A percentile compares a stretch with the other conserved stretches of the same genome.
These are phyloP conservation scores for Nakazawaea populi DNA, from an alignment of 805 yeast species.

Conservation along the genomic window DNA sequence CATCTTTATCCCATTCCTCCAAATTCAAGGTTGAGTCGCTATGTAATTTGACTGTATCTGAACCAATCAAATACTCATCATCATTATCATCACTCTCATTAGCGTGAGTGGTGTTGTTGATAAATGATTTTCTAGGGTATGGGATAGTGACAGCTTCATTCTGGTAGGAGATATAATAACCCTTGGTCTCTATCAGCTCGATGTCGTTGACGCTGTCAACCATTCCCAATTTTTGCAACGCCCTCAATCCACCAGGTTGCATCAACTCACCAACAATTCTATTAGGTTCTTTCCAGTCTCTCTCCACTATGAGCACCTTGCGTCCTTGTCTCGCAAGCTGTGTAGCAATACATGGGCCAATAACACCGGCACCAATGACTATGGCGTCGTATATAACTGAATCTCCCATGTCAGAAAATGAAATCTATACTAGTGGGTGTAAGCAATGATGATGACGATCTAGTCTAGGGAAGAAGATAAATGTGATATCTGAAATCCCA, in stretches of 20 bases:
- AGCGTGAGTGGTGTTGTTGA: constrained; percentile 31
- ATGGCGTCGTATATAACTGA: constrained; percentile 60
- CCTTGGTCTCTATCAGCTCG: constrained; percentile 70
- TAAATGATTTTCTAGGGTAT: constrained; percentile 63
- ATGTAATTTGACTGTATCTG: constrained; percentile 21
- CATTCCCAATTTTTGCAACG: constrained; percentile 80
- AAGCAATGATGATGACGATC: not conserved
- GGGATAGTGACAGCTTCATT: constrained; percentile 53
- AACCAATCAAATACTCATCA: constrained; percentile 34
- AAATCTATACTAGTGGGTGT: not conserved
- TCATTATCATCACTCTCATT: constrained; percentile 31
- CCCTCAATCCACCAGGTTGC: constrained; percentile 95
- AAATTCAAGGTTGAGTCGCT: constrained; percentile 42
- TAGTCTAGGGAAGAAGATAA: not conserved
- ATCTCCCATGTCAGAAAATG: not conserved
- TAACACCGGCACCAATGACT: constrained; percentile 97
- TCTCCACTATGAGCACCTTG: constrained; percentile 69
- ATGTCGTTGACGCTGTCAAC: constrained; percentile 65
- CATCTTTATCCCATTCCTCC: constrained; percentile 53
- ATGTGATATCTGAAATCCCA: too few relatives aligned
- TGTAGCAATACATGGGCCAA: constrained; percentile 90
- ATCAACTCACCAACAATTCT: constrained; percentile 95
- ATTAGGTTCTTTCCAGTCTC: constrained; percentile 91
- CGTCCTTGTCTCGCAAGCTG: constrained; percentile 89
- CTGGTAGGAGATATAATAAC: constrained; percentile 73